Evolutionary conservation across 2,329 filamentous ascomycete genomes (phyloP).

Genomic region (Neonectria coccinea): DNA sequence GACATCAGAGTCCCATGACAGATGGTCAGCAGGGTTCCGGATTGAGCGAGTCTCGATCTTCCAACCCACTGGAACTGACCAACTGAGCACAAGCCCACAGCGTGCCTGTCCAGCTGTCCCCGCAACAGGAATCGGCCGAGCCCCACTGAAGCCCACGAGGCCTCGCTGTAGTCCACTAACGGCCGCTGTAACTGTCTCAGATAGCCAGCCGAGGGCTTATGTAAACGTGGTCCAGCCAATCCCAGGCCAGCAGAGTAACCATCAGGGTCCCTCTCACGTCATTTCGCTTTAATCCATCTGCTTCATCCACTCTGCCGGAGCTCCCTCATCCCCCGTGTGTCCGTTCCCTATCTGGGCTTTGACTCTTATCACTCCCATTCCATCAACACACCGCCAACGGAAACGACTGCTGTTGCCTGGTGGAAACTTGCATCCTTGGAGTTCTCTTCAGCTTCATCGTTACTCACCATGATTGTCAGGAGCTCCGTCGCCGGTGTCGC

Average conservation of each 20-base stretch:
- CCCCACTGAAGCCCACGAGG: conserved; percentile 11
- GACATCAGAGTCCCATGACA: background rate
- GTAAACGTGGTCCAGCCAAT: conserved; percentile 13
- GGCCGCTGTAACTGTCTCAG: background rate
- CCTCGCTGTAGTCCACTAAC: conserved; percentile 11
- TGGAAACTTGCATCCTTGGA: background rate
- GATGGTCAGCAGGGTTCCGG: background rate
- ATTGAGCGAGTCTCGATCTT: background rate
- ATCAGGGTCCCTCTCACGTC: conserved; percentile 23
- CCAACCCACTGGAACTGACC: background rate
- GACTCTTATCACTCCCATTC: background rate
- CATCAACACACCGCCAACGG: background rate
- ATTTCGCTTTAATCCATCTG: background rate
- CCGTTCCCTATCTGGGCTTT: conserved; percentile 9
- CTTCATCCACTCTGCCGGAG: background rate
- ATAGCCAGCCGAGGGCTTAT: conserved; percentile 10
- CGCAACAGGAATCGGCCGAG: background rate
- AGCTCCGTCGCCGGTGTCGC: conserved; percentile 39
- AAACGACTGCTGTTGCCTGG: background rate
- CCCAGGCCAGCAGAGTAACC: background rate
- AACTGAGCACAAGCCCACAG: background rate
- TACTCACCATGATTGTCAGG: conserved; percentile 43
- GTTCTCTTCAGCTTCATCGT: background rate
- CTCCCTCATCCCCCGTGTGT: conserved; percentile 1
- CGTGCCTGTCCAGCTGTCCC: background rate